A percentile compares a stretch with the other conserved stretches of the same genome.
phyloP scores from a whole-genome alignment of 2,329 filamentous ascomycete genomes.

The Penicillium sp. region DNA sequence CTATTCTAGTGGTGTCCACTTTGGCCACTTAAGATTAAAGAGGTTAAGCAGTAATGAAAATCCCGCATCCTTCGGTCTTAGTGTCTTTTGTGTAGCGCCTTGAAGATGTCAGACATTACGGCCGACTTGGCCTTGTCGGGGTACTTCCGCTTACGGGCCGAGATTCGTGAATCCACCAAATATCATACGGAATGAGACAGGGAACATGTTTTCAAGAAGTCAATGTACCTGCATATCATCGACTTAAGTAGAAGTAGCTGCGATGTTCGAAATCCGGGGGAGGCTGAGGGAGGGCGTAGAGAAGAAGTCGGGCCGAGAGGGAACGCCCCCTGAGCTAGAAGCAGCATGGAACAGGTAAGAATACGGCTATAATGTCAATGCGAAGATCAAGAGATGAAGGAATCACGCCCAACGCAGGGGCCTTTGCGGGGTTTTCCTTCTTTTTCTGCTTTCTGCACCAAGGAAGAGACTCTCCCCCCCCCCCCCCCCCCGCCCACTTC shows the following conservation, averaged over 20 bases:
- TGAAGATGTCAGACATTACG: background rate
- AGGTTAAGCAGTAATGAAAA: background rate
- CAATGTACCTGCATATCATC: background rate
- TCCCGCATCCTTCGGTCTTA: background rate
- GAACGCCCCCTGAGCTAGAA: background rate
- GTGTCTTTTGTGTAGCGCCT: background rate
- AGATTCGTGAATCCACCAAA: background rate
- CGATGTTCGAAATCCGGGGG: background rate
- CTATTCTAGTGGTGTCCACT: background rate
- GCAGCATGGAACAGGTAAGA: background rate
- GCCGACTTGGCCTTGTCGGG: background rate
- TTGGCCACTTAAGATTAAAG: background rate
- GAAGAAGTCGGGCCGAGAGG: constrained; percentile 2
- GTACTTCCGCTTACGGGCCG: background rate
- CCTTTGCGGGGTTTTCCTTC: constrained; percentile 17
- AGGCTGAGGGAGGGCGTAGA: background rate
- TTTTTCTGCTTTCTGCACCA: background rate
- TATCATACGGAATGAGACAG: too few species aligned
- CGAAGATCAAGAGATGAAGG: background rate
- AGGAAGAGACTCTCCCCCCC: background rate
- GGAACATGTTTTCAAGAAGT: background rate
- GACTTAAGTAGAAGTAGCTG: background rate
- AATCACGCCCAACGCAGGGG: constrained; percentile 4
- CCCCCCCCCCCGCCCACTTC: constrained; percentile 19
- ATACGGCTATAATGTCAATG: background rate